Evolutionary conservation across 768 basidiomycete species (phyloP).

Genomic region (Galerina marginata): DNA sequence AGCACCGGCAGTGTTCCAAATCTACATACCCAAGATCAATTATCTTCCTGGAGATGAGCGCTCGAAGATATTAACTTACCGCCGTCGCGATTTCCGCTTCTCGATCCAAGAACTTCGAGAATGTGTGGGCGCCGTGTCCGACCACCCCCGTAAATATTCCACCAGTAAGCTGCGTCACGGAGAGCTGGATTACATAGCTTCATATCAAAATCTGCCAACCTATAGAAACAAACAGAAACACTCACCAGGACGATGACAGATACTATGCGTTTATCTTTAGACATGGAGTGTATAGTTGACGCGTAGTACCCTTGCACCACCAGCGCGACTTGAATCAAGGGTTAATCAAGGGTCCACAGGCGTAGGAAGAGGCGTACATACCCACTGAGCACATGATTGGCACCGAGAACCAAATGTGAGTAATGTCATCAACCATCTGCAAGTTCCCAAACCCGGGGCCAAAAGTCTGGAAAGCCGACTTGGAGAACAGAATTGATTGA

Average conservation of each 20-base stretch:
- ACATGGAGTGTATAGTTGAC: slow-evolving; percentile 9
- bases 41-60: background rate
- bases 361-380: background rate
- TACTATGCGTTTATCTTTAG: slow-evolving; percentile 6
- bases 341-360: background rate
- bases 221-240: background rate
- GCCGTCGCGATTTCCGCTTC: slow-evolving; percentile 7
- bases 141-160: slow-evolving; percentile 11
- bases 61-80: background rate
- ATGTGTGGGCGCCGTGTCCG: background rate
- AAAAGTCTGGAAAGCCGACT: slow-evolving; percentile 9
- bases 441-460: background rate
- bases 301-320: slow-evolving; percentile 11
- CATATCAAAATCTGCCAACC: background rate
- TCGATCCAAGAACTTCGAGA: slow-evolving; percentile 6
- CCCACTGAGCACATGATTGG: slow-evolving; percentile 1
- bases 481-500: slow-evolving; percentile 1
- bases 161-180: slow-evolving; percentile 7
- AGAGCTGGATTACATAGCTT: slow-evolving; percentile 3
- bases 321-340: slow-evolving; percentile 5
- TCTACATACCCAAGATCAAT: background rate
- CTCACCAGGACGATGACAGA: slow-evolving; percentile 3
- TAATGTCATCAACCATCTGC: slow-evolving; percentile 4
- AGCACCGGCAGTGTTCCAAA: slow-evolving; percentile 16
- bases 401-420: slow-evolving; percentile 5